Conservation (phyloP, 106 monocot genomes). For the Apostasia shenzhenica region DNA sequence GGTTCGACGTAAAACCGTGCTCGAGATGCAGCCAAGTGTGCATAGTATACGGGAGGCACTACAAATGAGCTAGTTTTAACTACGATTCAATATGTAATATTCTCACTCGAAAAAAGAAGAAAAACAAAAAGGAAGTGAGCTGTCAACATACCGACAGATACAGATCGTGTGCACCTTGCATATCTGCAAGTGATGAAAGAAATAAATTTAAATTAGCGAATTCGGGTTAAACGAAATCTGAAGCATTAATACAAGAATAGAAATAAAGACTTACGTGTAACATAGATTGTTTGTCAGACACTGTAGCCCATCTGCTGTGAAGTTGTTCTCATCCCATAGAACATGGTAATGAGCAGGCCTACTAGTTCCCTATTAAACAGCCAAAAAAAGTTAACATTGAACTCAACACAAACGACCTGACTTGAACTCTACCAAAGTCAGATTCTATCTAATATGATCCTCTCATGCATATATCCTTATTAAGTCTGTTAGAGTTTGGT, state of each 20-base stretch:
- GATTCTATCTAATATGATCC: too few relatives aligned
- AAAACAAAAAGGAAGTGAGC: not conserved
- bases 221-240: too few relatives aligned
- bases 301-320: conserved; percentile 65
- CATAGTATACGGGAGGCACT: conserved; percentile 98
- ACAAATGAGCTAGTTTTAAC: not conserved
- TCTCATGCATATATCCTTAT: too few relatives aligned
- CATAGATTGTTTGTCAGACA: conserved; percentile 86
- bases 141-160: conserved; percentile 52
- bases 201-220: too few relatives aligned
- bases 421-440: too few relatives aligned
- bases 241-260: not conserved
- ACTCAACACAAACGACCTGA: not conserved
- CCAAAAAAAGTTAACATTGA: not conserved
- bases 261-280: conserved; percentile 52
- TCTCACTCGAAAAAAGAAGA: not conserved
- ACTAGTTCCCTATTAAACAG: conserved; percentile 58
- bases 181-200: conserved; percentile 32
- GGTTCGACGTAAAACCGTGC: conserved; percentile 93
- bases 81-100: not conserved
- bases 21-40: conserved; percentile 85
- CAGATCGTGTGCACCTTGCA: conserved; percentile 83
- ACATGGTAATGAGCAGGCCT: conserved; percentile 95
- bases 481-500: too few relatives aligned
- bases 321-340: conserved; percentile 89